Conservation (phyloP, 2,329 filamentous ascomycete genomes). For the Didymella pomorum region DNA sequence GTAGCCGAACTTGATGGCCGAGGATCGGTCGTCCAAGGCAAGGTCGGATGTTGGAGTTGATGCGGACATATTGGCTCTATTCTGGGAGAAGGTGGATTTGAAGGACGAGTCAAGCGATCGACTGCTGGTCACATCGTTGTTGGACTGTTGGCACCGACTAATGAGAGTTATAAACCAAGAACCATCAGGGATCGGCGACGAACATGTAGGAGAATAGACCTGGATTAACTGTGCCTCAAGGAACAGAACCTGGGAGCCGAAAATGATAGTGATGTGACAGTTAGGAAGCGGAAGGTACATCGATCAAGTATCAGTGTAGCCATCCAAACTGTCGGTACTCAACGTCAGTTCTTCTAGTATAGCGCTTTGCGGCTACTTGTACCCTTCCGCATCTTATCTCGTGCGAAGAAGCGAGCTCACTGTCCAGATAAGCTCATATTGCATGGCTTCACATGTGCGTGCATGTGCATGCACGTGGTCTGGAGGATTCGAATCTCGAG, state of each 20-base stretch:
- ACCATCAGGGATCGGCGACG: conserved; percentile 5
- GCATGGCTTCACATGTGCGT: background rate
- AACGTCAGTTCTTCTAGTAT: background rate
- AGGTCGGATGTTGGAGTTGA: background rate
- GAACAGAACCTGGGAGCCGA: background rate
- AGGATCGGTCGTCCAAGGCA: conserved; percentile 10
- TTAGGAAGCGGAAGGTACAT: background rate
- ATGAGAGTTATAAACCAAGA: conserved; percentile 10
- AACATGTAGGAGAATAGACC: conserved; percentile 6
- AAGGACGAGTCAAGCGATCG: conserved; percentile 3
- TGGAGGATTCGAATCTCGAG: conserved; percentile 5
- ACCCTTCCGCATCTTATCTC: background rate
- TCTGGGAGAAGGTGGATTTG: background rate
- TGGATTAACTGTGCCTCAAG: conserved; percentile 11
- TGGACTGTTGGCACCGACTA: background rate
- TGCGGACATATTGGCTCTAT: conserved; percentile 2
- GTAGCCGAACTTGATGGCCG: conserved; percentile 10
- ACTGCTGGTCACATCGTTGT: conserved; percentile 1
- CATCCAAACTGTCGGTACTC: background rate
- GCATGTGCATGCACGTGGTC: conserved; percentile 7
- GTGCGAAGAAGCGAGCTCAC: background rate
- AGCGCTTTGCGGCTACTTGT: background rate
- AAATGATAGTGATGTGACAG: conserved; percentile 1
- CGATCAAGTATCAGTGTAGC: background rate
- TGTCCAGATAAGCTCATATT: conserved; percentile 3